These are phyloP conservation scores for Trichosanthes cucumerina DNA, from an alignment of 306 rosid species.

Conservation along the genomic window DNA sequence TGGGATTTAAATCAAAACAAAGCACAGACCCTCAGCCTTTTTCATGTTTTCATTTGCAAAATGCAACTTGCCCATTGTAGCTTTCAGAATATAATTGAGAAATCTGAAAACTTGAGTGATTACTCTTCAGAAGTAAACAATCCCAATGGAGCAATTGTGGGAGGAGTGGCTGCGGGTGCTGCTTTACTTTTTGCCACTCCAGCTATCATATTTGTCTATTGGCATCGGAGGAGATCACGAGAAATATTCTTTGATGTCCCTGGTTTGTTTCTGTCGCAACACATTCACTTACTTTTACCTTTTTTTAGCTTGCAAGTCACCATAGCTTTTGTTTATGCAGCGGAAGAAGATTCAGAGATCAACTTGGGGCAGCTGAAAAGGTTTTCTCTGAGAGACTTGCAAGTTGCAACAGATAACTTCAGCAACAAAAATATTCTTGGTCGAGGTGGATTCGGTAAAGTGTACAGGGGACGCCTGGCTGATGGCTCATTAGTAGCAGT, in stretches of 20 bases:
- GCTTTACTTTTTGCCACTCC: slow-evolving; percentile 19
- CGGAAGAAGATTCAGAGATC: slow-evolving; percentile 15
- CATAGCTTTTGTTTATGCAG: not conserved
- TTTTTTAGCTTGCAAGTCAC: not conserved
- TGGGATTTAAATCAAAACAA: not conserved
- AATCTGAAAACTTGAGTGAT: not conserved
- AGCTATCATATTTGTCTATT: slow-evolving; percentile 13
- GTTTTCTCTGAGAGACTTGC: slow-evolving; percentile 14
- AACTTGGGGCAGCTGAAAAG: slow-evolving; percentile 17
- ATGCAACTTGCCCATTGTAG: not conserved
- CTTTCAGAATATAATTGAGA: not conserved
- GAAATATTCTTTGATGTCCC: slow-evolving; percentile 13
- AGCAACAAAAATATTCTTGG: slow-evolving; percentile 18
- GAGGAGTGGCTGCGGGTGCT: slow-evolving; percentile 19
- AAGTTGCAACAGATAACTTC: slow-evolving; percentile 18
- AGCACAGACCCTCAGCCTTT: not conserved
- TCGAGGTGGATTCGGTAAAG: slow-evolving; percentile 18
- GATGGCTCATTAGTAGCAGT: slow-evolving; percentile 19
- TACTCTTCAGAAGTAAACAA: slow-evolving; percentile 4
- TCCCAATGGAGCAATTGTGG: slow-evolving; percentile 17
- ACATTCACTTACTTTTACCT: not conserved
- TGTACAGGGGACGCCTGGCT: slow-evolving; percentile 14
- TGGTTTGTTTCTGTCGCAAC: slow-evolving; percentile 3
- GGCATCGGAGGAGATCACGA: slow-evolving; percentile 10
- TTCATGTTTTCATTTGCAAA: not conserved